phyloP scores from a whole-genome alignment of 2,329 filamentous ascomycete genomes.

The Aureobasidium sp. region DNA sequence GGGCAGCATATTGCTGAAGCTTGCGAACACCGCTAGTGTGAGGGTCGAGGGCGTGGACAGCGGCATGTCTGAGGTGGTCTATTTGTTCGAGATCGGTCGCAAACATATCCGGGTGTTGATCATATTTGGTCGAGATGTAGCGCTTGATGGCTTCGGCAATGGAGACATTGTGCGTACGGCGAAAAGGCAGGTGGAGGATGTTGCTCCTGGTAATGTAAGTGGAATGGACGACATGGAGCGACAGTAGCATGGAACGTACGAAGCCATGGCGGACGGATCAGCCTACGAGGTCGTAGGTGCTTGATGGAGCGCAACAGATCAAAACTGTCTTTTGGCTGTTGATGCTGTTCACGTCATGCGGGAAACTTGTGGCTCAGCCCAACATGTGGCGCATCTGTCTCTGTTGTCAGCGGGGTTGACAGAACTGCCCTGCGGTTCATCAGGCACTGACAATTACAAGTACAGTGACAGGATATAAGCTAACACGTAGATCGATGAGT shows the following conservation, averaged over 20 bases:
- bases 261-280: constrained; percentile 4
- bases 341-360: constrained; percentile 4
- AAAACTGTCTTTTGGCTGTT: background rate
- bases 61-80: constrained; percentile 73
- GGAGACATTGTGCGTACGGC: constrained; percentile 70
- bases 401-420: background rate
- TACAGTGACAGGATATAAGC: too few relatives aligned
- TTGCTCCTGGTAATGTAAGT: constrained; percentile 33
- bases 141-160: constrained; percentile 78
- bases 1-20: constrained; percentile 84
- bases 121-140: constrained; percentile 97
- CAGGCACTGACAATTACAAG: background rate
- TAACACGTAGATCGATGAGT: too few relatives aligned
- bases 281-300: background rate
- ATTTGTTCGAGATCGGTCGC: constrained; percentile 79
- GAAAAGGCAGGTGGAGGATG: constrained; percentile 77
- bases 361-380: background rate
- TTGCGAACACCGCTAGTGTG: constrained; percentile 81
- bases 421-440: background rate
- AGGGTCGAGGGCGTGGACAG: constrained; percentile 81
- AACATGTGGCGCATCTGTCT: background rate
- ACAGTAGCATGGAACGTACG: background rate
- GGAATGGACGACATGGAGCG: background rate
- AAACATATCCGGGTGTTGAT: constrained; percentile 98
- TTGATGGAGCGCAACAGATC: background rate